phyloP scores from a whole-genome alignment of 2,329 filamentous ascomycete species.

The Pyrenochaeta sp. region DNA sequence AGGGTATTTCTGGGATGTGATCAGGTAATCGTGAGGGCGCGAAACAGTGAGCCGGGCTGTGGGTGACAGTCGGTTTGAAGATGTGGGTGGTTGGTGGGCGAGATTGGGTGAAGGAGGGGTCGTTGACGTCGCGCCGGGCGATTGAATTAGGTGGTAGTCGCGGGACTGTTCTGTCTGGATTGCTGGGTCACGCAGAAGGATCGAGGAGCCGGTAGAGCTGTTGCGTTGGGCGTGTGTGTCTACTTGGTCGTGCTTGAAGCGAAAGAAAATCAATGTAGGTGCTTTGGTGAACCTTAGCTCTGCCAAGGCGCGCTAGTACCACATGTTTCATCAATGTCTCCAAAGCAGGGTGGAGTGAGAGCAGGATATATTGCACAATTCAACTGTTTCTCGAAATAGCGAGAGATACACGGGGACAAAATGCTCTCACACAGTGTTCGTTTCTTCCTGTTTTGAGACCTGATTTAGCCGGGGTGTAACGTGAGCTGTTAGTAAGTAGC shows the following conservation, averaged over 20 bases:
- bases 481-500: too few relatives aligned
- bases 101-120: conserved; percentile 23
- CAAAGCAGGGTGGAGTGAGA: background rate
- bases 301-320: conserved; percentile 17
- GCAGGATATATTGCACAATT: conserved; percentile 52
- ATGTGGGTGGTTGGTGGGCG: conserved; percentile 23
- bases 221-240: conserved; percentile 24
- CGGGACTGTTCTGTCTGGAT: conserved; percentile 21
- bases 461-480: too few relatives aligned
- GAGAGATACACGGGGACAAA: too few relatives aligned
- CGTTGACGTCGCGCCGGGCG: conserved; percentile 47
- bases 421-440: too few relatives aligned
- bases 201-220: conserved; percentile 17
- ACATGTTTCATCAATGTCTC: conserved; percentile 21
- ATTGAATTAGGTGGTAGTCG: conserved; percentile 32
- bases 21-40: conserved; percentile 3
- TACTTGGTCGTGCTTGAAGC: conserved; percentile 23
- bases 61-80: conserved; percentile 11
- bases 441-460: too few relatives aligned
- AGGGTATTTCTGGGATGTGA: conserved; percentile 7
- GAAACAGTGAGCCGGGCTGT: conserved; percentile 9
- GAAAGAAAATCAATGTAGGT: conserved; percentile 35
- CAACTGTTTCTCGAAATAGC: too few relatives aligned
- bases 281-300: conserved; percentile 25
- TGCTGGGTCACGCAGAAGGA: conserved; percentile 17